Evolutionary conservation across 2,329 filamentous ascomycete genomes (phyloP).

Genomic region (Davidsoniella virescens): DNA sequence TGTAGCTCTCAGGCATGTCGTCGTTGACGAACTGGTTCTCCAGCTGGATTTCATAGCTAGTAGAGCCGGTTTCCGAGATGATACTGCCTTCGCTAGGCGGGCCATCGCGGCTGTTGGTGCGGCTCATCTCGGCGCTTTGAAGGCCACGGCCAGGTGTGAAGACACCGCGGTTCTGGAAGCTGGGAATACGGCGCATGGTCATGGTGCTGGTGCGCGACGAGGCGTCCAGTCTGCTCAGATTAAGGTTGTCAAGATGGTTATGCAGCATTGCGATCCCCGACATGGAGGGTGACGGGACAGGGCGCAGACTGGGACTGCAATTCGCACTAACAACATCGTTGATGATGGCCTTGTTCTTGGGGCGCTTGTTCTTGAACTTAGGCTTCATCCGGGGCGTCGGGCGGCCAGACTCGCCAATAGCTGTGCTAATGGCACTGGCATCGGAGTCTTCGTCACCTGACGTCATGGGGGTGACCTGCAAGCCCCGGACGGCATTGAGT

Average conservation of each 20-base stretch:
- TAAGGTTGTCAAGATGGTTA: conserved; percentile 52
- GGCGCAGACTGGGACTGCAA: conserved; percentile 44
- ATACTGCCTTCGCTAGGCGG: conserved; percentile 37
- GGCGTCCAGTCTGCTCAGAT: conserved; percentile 36
- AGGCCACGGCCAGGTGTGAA: conserved; percentile 29
- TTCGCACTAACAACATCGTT: conserved; percentile 45
- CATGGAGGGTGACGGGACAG: conserved; percentile 34
- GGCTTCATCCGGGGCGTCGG: no score
- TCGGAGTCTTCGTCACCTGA: conserved; percentile 45
- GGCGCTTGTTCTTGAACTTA: conserved; percentile 18
- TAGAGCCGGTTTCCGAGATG: conserved; percentile 49
- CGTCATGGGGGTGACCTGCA: conserved; percentile 34
- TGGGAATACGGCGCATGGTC: conserved; percentile 13
- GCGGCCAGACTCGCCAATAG: background rate
- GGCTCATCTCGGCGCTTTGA: conserved; percentile 40
- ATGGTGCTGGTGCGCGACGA: conserved; percentile 39
- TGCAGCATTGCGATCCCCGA: conserved; percentile 73
- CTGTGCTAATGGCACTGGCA: conserved; percentile 9
- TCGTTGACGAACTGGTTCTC: conserved; percentile 59
- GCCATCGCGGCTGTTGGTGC: conserved; percentile 38
- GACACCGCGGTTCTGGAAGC: conserved; percentile 7
- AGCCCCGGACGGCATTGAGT: conserved; percentile 39
- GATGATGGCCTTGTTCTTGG: conserved; percentile 18
- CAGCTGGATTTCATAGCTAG: conserved; percentile 71
- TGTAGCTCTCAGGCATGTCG: conserved; percentile 16